These are phyloP conservation scores for Penicillium flavigenum DNA, from an alignment of 495 filamentous ascomycete species.

Conservation along the genomic window DNA sequence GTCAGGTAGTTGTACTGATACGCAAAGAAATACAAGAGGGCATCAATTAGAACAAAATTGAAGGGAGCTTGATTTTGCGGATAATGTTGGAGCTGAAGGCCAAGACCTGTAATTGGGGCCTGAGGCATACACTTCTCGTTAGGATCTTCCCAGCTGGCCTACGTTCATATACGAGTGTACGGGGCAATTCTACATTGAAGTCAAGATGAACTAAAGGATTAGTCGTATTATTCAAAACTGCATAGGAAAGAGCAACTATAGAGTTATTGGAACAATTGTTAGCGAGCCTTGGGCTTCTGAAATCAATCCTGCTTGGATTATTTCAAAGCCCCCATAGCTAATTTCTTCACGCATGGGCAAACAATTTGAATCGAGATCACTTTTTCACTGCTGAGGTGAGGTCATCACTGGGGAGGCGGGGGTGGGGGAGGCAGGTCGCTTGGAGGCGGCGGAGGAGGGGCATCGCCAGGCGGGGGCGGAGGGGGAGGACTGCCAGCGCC, in stretches of 20 bases:
- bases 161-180: background rate
- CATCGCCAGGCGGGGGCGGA: slow-evolving; percentile 54
- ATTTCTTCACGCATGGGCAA: background rate
- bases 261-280: background rate
- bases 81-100: slow-evolving; percentile 19
- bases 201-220: background rate
- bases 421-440: slow-evolving; percentile 73
- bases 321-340: background rate
- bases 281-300: background rate
- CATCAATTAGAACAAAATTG: background rate
- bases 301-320: background rate
- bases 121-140: slow-evolving; percentile 9
- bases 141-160: background rate
- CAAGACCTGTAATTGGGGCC: slow-evolving; percentile 20
- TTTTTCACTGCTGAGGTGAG: background rate
- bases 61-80: slow-evolving; percentile 10
- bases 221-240: background rate
- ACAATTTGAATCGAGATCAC: background rate
- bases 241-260: background rate
- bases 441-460: slow-evolving; percentile 65
- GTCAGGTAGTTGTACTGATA: background rate
- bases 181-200: background rate
- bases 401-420: slow-evolving; percentile 48
- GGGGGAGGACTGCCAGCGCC: slow-evolving; percentile 55
- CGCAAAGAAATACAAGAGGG: background rate